Base-by-base conservation (phyloP, 345 rosid species). In the Cardamine chenopodiifolia region DNA sequence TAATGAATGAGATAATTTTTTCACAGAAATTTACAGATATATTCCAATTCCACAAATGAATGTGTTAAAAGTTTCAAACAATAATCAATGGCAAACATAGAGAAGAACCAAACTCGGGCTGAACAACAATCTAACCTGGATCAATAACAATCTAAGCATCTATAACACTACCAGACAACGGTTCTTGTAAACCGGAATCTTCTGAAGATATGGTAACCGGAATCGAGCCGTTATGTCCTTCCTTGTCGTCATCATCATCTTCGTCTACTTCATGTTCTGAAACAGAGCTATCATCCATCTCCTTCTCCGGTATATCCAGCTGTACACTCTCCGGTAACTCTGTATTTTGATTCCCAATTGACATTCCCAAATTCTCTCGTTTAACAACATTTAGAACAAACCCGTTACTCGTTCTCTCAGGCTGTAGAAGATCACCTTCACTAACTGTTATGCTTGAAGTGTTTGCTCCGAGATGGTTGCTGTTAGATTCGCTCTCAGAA, bases 391-490 rank as follows among this genome's bases (percentile, higher is more conserved):
- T 90, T 47, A 94, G 74, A 73, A 94, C 84, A 62, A 94, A 81
- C 28, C 98, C 97, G 7, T 88, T 86, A 23, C 71, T 71, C 17
- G 82, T 81, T 78, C 90, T 87, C 74, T 94, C 97, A 13, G 96
- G 86, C 79, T 91, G 95, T 75, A 91, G 49, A 47, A 94, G 86
- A 83, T 91, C 96, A 26, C 98, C 97, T 85, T 90, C 97, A 9
- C 67, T 70, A 5, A 94, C 98, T 62, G 77, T 73, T 54, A 94
- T 84, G 71, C 97, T 86, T n/a, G 96, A 84, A 67, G 82, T 71
- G 53, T 19, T 32, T 70, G 59, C 34, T 45, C 50, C 50, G 7
- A 45, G 22, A 45, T 45, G 1, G 11, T 42, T 69, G 74, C 14
- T 81, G 58, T 76, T 72, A 7, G 63, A 54, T 55, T 90, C 97